Evolutionary conservation across 176 grass and related monocot species (phyloP).

Genomic region (Oryza longistaminata): DNA sequence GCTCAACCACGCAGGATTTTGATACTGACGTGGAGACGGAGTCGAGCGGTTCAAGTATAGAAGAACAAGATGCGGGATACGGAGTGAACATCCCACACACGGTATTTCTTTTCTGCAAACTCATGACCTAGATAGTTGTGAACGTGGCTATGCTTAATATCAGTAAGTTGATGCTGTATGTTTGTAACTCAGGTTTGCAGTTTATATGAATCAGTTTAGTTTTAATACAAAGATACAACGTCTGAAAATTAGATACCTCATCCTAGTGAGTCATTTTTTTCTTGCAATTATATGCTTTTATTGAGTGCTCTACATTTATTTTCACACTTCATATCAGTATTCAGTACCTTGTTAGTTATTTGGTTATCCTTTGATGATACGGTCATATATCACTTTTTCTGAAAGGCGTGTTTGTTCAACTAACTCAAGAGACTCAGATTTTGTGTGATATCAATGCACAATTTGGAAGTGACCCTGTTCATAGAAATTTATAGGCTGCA

Average conservation of each 20-base stretch:
- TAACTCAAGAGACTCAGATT: constrained; percentile 5
- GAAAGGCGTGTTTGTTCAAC: not conserved
- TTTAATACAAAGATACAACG: not conserved
- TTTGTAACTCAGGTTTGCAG: not conserved
- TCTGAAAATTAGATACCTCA: not conserved
- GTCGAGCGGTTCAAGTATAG: constrained; percentile 62
- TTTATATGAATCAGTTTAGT: not conserved
- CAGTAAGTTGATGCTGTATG: not conserved
- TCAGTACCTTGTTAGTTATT: not conserved
- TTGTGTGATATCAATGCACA: not conserved
- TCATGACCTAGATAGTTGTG: constrained; percentile 21
- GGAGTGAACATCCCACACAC: constrained; percentile 31
- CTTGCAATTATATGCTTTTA: not conserved
- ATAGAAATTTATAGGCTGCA: not conserved
- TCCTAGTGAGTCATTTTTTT: not conserved
- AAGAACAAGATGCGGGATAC: constrained; percentile 53
- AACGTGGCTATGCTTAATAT: not conserved
- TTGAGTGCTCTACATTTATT: not conserved
- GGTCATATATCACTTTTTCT: constrained; percentile 8
- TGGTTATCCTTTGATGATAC: constrained; percentile 2
- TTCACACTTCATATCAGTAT: constrained; percentile 6
- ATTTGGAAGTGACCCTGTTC: not conserved
- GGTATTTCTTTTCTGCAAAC: constrained; percentile 49
- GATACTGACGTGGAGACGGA: constrained; percentile 62
- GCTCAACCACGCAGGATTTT: constrained; percentile 60